These are phyloP conservation scores for Aspergillus persii DNA, from an alignment of 2,329 filamentous ascomycete species.

Conservation along the genomic window DNA sequence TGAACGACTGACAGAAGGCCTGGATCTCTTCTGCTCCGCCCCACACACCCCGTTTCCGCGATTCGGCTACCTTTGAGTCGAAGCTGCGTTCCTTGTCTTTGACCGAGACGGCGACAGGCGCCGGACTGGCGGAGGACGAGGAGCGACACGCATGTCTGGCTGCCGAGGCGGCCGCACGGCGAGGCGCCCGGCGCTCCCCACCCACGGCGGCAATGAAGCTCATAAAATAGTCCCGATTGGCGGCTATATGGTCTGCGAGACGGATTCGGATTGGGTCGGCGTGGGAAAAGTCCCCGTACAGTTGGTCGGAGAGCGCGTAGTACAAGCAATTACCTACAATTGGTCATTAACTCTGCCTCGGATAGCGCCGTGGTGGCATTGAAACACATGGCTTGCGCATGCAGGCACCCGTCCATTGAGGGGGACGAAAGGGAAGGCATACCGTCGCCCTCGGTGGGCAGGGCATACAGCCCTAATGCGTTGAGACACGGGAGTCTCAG, in stretches of 20 bases:
- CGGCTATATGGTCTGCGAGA: conserved; percentile 62
- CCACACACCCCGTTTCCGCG: conserved; percentile 61
- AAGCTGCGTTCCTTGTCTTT: conserved; percentile 59
- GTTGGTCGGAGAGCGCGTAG: conserved; percentile 65
- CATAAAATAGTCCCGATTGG: conserved; percentile 61
- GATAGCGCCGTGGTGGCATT: background rate
- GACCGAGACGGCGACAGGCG: conserved; percentile 45
- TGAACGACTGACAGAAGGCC: conserved; percentile 62
- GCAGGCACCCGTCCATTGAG: background rate
- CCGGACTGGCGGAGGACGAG: conserved; percentile 44
- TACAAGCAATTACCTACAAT: conserved; percentile 66
- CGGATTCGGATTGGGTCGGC: conserved; percentile 58
- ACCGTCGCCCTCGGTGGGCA: conserved; percentile 63
- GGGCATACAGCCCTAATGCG: conserved; percentile 57
- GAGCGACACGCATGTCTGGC: conserved; percentile 51
- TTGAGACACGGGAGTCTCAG: conserved; percentile 48
- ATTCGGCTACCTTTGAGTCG: conserved; percentile 57
- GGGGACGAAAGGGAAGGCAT: conserved; percentile 29
- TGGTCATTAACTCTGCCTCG: conserved; percentile 14
- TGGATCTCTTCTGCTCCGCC: conserved; percentile 67
- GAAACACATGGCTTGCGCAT: conserved; percentile 4
- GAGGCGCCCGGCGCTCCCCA: conserved; percentile 57
- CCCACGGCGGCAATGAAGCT: conserved; percentile 59
- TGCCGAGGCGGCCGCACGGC: conserved; percentile 45
- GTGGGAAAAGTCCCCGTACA: conserved; percentile 60